Conservation (phyloP, 2,329 filamentous ascomycete genomes). For the Plenodomus biglobosus region DNA sequence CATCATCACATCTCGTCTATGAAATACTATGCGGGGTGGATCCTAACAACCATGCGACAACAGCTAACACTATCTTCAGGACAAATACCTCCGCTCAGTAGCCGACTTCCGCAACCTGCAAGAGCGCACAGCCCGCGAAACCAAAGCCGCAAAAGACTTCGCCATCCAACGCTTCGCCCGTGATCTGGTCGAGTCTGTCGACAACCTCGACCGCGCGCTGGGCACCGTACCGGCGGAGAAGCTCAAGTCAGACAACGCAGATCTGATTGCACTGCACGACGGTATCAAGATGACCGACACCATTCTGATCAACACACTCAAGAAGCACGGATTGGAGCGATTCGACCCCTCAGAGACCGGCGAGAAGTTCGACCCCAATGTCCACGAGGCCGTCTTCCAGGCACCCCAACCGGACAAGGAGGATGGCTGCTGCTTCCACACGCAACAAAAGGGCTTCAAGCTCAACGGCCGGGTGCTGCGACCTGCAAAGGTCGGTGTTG, state of each 20-base stretch:
- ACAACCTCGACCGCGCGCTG: slow-evolving; percentile 95
- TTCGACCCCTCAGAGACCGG: slow-evolving; percentile 72
- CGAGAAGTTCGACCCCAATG: slow-evolving; percentile 93
- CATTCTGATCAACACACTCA: slow-evolving; percentile 82
- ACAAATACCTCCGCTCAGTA: slow-evolving; percentile 89
- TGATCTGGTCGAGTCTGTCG: slow-evolving; percentile 91
- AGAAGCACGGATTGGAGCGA: slow-evolving; percentile 91
- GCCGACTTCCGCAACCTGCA: slow-evolving; percentile 98
- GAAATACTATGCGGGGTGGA: background rate
- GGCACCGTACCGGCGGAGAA: slow-evolving; percentile 74
- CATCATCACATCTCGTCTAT: background rate
- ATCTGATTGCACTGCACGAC: slow-evolving; percentile 78
- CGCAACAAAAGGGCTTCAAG: slow-evolving; percentile 93
- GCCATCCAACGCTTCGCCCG: slow-evolving; percentile 93
- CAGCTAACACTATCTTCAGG: slow-evolving; percentile 55
- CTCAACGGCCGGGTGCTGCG: slow-evolving; percentile 87
- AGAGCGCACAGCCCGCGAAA: slow-evolving; percentile 88
- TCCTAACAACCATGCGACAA: background rate
- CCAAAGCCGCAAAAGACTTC: slow-evolving; percentile 84
- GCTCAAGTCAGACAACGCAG: slow-evolving; percentile 66
- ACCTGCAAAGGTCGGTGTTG: slow-evolving; percentile 93
- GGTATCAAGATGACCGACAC: slow-evolving; percentile 94
- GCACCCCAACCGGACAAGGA: slow-evolving; percentile 84
- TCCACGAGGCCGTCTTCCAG: slow-evolving; percentile 97
- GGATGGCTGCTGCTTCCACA: slow-evolving; percentile 85